These are phyloP conservation scores for Steccherinum ochraceum DNA, from an alignment of 768 basidiomycete species.

Conservation along the genomic window DNA sequence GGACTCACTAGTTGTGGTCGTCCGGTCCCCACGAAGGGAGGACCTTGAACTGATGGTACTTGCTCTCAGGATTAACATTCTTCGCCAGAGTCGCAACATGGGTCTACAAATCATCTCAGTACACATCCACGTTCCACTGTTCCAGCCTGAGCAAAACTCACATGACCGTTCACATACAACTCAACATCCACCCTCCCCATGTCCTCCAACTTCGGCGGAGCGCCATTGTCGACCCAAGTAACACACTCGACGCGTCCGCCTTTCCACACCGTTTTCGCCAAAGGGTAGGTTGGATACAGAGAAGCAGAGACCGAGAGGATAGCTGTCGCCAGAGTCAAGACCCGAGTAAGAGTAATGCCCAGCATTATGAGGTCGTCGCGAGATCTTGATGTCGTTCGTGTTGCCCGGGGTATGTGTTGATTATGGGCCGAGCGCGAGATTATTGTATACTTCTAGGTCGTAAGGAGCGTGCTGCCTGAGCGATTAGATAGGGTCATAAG, in stretches of 20 bases:
- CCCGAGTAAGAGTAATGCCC: neutral
- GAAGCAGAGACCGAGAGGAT: constrained; percentile 21
- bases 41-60: constrained; percentile 21
- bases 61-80: constrained; percentile 30
- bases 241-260: constrained; percentile 37
- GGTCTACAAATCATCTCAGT: too few species aligned
- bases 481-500: too few species aligned
- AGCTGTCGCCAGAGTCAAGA: constrained; percentile 4
- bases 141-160: too few species aligned
- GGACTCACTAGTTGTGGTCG: constrained; percentile 29
- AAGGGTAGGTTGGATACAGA: constrained; percentile 47
- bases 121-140: too few species aligned
- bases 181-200: constrained; percentile 41
- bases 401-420: too few species aligned
- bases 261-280: constrained; percentile 36
- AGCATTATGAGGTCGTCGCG: neutral
- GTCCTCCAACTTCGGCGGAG: constrained; percentile 31
- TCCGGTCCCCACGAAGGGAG: constrained; percentile 20
- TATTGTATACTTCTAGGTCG: too few species aligned
- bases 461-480: too few species aligned
- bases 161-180: constrained; percentile 38
- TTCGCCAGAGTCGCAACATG: constrained; percentile 38
- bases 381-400: too few species aligned
- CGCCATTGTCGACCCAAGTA: constrained; percentile 46
- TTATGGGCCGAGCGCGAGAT: too few species aligned